Evolutionary conservation across 306 rosid genomes (phyloP), one percentile per base, ranked within the genome.

Genomic region (Trifolium subterraneum): DNA sequence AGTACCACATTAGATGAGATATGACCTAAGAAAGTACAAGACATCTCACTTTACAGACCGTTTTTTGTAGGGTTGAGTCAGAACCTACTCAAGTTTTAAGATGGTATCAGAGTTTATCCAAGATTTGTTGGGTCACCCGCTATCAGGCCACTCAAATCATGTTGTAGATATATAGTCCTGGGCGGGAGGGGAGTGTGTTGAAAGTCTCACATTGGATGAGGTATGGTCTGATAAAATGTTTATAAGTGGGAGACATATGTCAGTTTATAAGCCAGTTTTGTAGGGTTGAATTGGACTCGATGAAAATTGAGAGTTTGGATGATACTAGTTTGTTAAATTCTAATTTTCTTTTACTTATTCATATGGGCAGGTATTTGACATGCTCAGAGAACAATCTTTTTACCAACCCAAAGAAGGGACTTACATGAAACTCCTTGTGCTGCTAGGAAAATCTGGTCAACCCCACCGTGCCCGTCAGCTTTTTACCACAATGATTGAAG

Each of bases 381-480:
- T 95, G 97, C 99, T 95, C 12, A 86, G 86, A 54, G 90, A 88
- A 48, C 99, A 95, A 72, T 78, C 98, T 5, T 95, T 90, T 78
- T 95, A 95, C 81, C 83, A 84, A 71, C 99, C 98, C 33, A 95
- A 84, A 85, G 98, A 95, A 81, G 99, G 99, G 82, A 88, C 98
- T 73, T 95, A 90, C 86, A 87, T 95, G 91, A 95, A 88, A 69
- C 95, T 95, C 64, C 76, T 95, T 74, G 90, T 90, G 74, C 82
- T 95, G 70, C 98, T 95, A 67, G 99, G 99, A 74, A 89, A 52
- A 73, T 87, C 88, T 0, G 90, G 96, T 27, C 96, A 95, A 82
- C 88, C 99, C 38, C 81, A 80, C 10, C 88, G 88, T 1, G 96
- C 98, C 8, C 88, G 52, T 54, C 84, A 83, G 71, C 90, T 95